A percentile compares a stretch with the other conserved stretches of the same genome.
Evolutionary conservation across 2,329 filamentous ascomycete genomes (phyloP).

Genomic region (Xylaria sp.): DNA sequence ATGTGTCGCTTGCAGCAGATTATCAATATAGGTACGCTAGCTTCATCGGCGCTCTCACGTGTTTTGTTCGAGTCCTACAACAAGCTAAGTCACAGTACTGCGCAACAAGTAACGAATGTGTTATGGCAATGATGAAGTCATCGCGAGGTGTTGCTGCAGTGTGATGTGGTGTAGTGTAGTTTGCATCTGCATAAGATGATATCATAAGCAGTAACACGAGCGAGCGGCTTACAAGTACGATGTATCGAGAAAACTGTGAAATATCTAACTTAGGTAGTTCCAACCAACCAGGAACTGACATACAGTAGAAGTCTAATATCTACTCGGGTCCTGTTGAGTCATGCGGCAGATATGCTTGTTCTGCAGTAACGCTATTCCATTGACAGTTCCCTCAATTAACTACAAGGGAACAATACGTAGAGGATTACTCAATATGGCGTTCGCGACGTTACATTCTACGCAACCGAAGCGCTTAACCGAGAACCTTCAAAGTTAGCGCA

Average conservation of each 20-base stretch:
- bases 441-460: constrained; percentile 14
- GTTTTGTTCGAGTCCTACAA: background rate
- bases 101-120: background rate
- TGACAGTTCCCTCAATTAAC: background rate
- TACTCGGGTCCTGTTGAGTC: background rate
- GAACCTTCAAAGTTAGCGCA: background rate
- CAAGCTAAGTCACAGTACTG: background rate
- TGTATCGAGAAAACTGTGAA: background rate
- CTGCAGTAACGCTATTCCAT: background rate
- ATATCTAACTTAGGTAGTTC: too few species aligned
- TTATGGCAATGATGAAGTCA: constrained; percentile 5
- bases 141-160: background rate
- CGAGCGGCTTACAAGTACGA: background rate
- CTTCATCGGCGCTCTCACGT: background rate
- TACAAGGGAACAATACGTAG: background rate
- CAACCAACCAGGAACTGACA: too few species aligned
- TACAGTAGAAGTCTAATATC: too few species aligned
- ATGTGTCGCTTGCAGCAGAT: background rate
- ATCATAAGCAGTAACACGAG: constrained; percentile 19
- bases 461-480: constrained; percentile 5
- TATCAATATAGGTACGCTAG: background rate
- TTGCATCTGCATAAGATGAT: background rate
- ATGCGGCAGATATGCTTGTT: too few species aligned
- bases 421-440: background rate
- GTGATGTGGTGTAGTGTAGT: background rate